Base-by-base conservation (phyloP, 2,329 filamentous ascomycete species). In the Didymosphaeria variabile region DNA sequence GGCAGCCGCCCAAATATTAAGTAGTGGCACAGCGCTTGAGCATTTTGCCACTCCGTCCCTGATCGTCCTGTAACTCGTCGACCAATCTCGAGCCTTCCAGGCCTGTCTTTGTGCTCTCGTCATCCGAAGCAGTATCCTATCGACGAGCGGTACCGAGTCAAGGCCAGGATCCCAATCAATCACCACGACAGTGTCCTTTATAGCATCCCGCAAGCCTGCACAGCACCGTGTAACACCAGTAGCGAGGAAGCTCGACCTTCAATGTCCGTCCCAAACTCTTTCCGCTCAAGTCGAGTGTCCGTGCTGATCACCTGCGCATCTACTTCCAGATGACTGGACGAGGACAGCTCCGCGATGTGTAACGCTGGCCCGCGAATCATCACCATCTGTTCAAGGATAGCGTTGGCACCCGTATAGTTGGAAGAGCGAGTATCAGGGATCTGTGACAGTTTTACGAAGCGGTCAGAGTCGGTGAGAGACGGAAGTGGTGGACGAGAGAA, bases 231-330 rank as follows among this genome's bases (percentile, higher is more conserved):
- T 55, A 4, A 34, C 38, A 21, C n/a, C 5, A 3, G 40, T n/a
- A n/a, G 17, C 51, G 32, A 13, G 19, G 29, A 40, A 23, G 38
- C 38, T 55, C 52, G 38, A 55, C 42, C 19, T 29, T 23, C 53
- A 36, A 55, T 29, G 40, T 19, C 8, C 40, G 26, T 46, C n/a
- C 31, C 31, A 36, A 38, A 38, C 29, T 46, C 42, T 17, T 34
- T n/a, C 29, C 19, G n/a, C n/a, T 19, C 19, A 29, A 36, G 5
- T 9, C 32, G 29, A 7, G 23, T 15, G 38, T 23, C 23, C 21
- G 49, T 52, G 49, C 49, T 21, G 15, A 8, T 42, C 42, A 46
- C 23, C 40, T n/a, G 53, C 31, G 53, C 15, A 36, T 19, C 42
- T 46, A 15, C 42, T 46, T n/a, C 9, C 5, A 36, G 21, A 34